Evolutionary conservation across 108 stramenopile species (phyloP).

Genomic region (Skeletonema costatum): DNA sequence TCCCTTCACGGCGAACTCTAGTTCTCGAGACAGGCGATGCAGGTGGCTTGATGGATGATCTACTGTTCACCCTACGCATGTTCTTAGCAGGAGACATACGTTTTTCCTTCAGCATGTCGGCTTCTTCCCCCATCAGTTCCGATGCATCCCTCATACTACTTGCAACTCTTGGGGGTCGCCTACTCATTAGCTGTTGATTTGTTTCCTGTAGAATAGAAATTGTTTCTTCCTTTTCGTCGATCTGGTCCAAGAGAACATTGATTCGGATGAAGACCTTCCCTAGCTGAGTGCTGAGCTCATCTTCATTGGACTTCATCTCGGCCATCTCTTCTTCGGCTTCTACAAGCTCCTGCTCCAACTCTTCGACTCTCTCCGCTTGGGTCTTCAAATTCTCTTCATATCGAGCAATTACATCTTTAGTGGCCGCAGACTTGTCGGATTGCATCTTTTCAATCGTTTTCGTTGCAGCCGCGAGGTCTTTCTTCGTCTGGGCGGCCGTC

Average conservation of each 20-base stretch:
- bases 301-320: conserved; percentile 41
- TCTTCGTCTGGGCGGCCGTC: too few relatives aligned
- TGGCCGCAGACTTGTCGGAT: conserved; percentile 40
- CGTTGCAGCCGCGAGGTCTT: neutral
- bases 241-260: neutral
- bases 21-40: neutral
- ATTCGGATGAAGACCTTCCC: neutral
- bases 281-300: conserved; percentile 49
- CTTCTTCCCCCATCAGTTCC: neutral
- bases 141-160: neutral
- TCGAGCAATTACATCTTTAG: neutral
- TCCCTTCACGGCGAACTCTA: neutral
- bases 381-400: conserved; percentile 28
- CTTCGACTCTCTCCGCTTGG: conserved; percentile 18
- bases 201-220: neutral
- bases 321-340: conserved; percentile 51
- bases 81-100: neutral
- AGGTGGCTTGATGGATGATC: neutral
- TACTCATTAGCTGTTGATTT: neutral
- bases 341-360: conserved; percentile 39
- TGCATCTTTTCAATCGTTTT: conserved; percentile 3
- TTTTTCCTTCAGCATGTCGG: neutral
- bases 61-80: neutral
- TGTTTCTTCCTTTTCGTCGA: neutral
- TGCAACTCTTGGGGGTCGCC: neutral